Percentiles rank a stretch among this genome's conserved stretches.
Conservation (phyloP, 2,329 filamentous ascomycete genomes). For the Talaromyces funiculosus region DNA sequence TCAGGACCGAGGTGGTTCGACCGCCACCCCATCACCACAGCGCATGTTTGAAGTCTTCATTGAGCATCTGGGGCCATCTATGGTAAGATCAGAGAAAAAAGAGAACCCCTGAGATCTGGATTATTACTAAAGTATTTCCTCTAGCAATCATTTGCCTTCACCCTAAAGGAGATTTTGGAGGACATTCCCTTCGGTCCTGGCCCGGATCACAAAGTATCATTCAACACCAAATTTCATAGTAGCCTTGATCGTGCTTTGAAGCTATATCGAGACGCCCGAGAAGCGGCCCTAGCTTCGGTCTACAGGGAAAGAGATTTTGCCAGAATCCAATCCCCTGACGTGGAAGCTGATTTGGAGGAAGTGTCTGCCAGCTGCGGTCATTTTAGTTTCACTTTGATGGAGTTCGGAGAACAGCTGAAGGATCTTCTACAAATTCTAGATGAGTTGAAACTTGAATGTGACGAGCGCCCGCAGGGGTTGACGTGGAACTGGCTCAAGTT, state of each 20-base stretch:
- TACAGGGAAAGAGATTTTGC: constrained; percentile 73
- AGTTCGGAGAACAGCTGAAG: constrained; percentile 85
- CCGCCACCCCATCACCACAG: constrained; percentile 45
- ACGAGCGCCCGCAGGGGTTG: constrained; percentile 56
- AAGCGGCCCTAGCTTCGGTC: constrained; percentile 68
- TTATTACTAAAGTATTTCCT: constrained; percentile 9
- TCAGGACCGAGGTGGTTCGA: constrained; percentile 9
- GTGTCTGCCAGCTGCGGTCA: constrained; percentile 96
- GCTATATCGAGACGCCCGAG: constrained; percentile 71
- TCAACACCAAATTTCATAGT: constrained; percentile 73
- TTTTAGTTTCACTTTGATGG: constrained; percentile 85
- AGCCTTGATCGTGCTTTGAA: constrained; percentile 75
- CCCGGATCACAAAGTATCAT: constrained; percentile 61
- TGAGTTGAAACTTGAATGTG: constrained; percentile 66
- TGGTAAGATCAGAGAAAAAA: constrained; percentile 48
- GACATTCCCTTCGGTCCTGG: constrained; percentile 74
- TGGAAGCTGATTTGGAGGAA: constrained; percentile 92
- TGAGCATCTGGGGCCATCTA: constrained; percentile 78
- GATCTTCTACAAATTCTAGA: constrained; percentile 78
- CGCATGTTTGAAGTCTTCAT: constrained; percentile 95
- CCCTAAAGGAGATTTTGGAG: constrained; percentile 78
- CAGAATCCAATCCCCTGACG: constrained; percentile 62
- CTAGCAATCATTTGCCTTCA: constrained; percentile 83
- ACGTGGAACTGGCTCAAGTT: constrained; percentile 83
- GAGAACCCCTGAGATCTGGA: background rate